A percentile compares a stretch with the other conserved stretches of the same genome.
These are phyloP conservation scores for Tricholoma flavovirens DNA, from an alignment of 768 basidiomycete genomes.

Conservation along the genomic window DNA sequence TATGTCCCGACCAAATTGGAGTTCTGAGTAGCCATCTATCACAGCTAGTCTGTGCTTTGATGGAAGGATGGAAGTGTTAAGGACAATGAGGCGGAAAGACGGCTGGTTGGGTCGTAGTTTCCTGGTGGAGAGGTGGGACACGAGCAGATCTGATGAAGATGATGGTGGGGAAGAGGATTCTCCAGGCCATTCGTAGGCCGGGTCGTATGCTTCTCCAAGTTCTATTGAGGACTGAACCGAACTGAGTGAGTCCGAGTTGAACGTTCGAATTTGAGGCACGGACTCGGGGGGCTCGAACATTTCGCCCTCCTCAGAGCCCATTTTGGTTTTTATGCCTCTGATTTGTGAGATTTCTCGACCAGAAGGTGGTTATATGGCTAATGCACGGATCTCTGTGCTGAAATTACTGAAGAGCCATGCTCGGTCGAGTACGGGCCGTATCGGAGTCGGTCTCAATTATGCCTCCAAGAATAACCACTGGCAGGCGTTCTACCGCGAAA, in stretches of 20 bases:
- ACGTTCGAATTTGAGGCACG: background rate
- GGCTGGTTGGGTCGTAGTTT: conserved; percentile 22
- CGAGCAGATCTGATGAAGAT: conserved; percentile 3
- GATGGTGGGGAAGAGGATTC: conserved; percentile 16
- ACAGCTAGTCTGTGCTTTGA: conserved; percentile 36
- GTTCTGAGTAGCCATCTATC: conserved; percentile 48
- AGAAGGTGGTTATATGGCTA: too few relatives aligned
- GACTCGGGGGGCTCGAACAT: conserved; percentile 13
- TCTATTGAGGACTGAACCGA: conserved; percentile 4
- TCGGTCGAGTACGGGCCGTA: background rate
- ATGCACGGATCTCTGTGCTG: too few relatives aligned
- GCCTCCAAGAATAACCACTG: too few relatives aligned
- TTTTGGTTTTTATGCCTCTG: too few relatives aligned
- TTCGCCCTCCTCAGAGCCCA: conserved; percentile 27
- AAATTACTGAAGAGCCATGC: too few relatives aligned
- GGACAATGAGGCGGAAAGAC: conserved; percentile 46
- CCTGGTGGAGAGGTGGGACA: conserved; percentile 4
- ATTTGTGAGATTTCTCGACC: too few relatives aligned
- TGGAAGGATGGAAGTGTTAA: conserved; percentile 57
- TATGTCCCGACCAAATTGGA: conserved; percentile 71
- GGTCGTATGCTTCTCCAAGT: conserved; percentile 38
- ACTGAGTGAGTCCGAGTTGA: background rate
- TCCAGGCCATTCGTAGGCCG: conserved; percentile 54
- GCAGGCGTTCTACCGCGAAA: too few relatives aligned
- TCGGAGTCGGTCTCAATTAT: background rate